phyloP scores from a whole-genome alignment of 2,329 filamentous ascomycete genomes.

The Colletotrichum sp. region DNA sequence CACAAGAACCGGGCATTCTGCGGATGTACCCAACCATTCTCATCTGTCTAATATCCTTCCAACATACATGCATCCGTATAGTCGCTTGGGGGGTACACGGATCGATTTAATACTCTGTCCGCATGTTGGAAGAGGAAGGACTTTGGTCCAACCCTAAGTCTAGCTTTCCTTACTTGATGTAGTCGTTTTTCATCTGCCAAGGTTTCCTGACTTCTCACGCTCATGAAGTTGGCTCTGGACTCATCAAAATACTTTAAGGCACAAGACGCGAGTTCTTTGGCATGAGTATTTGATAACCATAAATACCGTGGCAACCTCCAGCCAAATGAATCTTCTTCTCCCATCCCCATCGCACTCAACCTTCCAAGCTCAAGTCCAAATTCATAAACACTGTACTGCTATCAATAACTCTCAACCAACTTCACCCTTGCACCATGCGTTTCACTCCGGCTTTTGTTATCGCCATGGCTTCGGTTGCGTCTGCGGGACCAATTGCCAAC shows the following conservation, averaged over 20 bases:
- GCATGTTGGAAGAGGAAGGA: neutral
- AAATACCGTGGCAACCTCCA: neutral
- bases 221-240: neutral
- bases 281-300: neutral
- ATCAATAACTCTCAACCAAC: neutral
- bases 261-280: neutral
- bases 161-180: neutral
- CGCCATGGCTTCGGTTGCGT: neutral
- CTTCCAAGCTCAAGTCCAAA: neutral
- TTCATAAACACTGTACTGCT: neutral
- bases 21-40: neutral
- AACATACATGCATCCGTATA: neutral
- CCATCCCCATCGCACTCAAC: neutral
- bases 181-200: neutral
- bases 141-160: neutral
- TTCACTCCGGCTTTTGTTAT: neutral
- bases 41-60: neutral
- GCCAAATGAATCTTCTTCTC: neutral
- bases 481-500: neutral
- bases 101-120: neutral
- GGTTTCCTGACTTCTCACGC: neutral
- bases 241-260: neutral
- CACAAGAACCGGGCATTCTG: neutral
- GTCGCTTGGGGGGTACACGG: neutral
- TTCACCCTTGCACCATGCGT: neutral